Percentiles rank a stretch among this genome's conserved stretches.
phyloP scores from a whole-genome alignment of 148 eudicot species.

The Limonium bicolor region DNA sequence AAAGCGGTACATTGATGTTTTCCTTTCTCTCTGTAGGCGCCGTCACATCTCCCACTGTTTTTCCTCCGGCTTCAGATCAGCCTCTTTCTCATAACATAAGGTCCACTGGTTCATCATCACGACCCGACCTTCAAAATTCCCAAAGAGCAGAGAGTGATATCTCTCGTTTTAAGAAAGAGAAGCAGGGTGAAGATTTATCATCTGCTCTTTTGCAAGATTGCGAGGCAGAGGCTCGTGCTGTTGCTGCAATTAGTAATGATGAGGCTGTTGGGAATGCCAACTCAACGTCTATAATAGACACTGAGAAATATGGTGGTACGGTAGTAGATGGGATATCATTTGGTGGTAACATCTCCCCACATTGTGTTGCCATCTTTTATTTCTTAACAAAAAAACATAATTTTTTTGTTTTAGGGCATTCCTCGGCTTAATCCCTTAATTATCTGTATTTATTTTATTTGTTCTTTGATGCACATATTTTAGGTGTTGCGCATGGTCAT shows the following conservation, averaged over 20 bases:
- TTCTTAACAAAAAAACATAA: no score
- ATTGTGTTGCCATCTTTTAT: neutral
- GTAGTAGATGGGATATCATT: conserved; percentile 23
- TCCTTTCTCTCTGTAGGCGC: no score
- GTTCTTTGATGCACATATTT: neutral
- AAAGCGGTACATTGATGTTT: neutral
- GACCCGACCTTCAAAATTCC: conserved; percentile 31
- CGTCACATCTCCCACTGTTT: conserved; percentile 44
- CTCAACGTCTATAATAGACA: conserved; percentile 19
- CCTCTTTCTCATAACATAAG: conserved; percentile 2
- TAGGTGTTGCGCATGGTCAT: conserved; percentile 42
- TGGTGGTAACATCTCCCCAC: conserved; percentile 13
- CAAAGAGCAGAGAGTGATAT: conserved; percentile 22
- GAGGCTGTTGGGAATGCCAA: conserved; percentile 40
- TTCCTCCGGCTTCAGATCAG: conserved; percentile 5
- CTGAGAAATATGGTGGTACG: conserved; percentile 30
- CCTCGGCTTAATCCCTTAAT: no score
- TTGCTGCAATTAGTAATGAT: conserved; percentile 70
- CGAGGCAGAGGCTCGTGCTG: conserved; percentile 82
- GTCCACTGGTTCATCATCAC: conserved; percentile 18
- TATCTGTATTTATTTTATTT: neutral
- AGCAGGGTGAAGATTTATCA: conserved; percentile 27
- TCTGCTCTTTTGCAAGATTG: conserved; percentile 39
- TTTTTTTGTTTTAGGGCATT: no score
- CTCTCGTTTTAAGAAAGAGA: conserved; percentile 43